Evolutionary conservation across 2,329 filamentous ascomycete genomes (phyloP), one percentile per base, ranked within the genome.

Genomic region (Alternaria dauci): DNA sequence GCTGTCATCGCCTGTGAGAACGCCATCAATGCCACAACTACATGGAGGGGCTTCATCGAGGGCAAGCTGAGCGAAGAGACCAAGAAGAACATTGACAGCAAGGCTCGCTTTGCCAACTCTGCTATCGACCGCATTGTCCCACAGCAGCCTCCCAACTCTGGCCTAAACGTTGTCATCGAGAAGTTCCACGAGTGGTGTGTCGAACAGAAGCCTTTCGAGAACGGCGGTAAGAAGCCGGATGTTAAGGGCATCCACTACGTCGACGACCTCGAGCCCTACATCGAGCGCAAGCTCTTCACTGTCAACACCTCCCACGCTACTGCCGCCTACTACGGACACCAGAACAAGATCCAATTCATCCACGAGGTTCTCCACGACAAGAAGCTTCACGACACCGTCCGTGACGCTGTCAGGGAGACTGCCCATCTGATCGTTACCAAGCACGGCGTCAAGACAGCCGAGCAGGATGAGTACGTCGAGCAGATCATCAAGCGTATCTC

Each of bases 171-270:
- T 69, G 94, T 90, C 74, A 93, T 99, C 48, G 95, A 99, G 86
- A 95, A 95, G 83, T 99, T 98, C 86, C 97, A 92, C 83, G 95
- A 99, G 84, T 99, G 95, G 95, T 94, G 95, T 39, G 94, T 99
- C 52, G 95, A 99, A 77, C 84, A 88, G 78, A 90, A 88, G 44
- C 94, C 94, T 2, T 97, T 98, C 80, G 75, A 78, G 64, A 85
- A 89, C 66, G 87, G 89, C 65, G 82, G 86, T 63, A 84, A 85
- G 55, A 86, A 87, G 70, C 94, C 93, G 6, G 81, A 87, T 18
- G 94, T 99, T 74, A 81, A 95, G 68, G 94, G 94, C 61, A 90
- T 98, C 78, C 91, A 96, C 83, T 97, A 92, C 88, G 95, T 98
- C 61, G 89, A 93, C 67, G 86, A 98, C 82, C 88, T 99, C 30